These are phyloP conservation scores for Ogataea ganodermae DNA, from an alignment of 805 yeast genomes.

Conservation along the genomic window DNA sequence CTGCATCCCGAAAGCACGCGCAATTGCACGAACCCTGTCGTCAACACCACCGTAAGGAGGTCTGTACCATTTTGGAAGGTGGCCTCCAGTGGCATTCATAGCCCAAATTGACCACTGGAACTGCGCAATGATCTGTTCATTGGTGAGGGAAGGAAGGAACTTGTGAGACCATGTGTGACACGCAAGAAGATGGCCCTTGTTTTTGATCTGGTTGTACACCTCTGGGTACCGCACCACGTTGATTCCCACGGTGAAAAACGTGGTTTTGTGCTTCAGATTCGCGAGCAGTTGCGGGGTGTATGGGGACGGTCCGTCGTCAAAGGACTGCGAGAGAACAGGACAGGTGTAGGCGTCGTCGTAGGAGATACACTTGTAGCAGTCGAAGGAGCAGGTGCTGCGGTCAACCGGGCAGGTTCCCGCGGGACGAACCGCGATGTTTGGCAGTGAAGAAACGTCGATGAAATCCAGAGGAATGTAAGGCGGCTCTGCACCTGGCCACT, in stretches of 20 bases:
- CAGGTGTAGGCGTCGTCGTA: slow-evolving; percentile 79
- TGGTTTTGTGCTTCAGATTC: slow-evolving; percentile 55
- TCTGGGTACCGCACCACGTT: slow-evolving; percentile 80
- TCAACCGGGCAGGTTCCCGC: slow-evolving; percentile 61
- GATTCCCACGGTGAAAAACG: slow-evolving; percentile 85
- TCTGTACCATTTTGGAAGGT: slow-evolving; percentile 88
- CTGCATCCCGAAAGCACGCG: slow-evolving; percentile 83
- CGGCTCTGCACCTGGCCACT: slow-evolving; percentile 88
- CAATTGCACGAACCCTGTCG: slow-evolving; percentile 76
- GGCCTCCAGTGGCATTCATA: slow-evolving; percentile 89
- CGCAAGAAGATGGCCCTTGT: slow-evolving; percentile 76
- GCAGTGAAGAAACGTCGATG: slow-evolving; percentile 57
- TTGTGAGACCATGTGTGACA: slow-evolving; percentile 94
- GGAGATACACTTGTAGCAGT: slow-evolving; percentile 77
- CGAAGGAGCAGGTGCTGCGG: slow-evolving; percentile 73
- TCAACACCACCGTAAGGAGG: slow-evolving; percentile 98
- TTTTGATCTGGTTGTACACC: slow-evolving; percentile 56
- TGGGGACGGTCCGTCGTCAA: slow-evolving; percentile 93
- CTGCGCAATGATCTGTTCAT: slow-evolving; percentile 85
- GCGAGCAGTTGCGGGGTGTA: slow-evolving; percentile 62
- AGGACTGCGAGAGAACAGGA: slow-evolving; percentile 75
- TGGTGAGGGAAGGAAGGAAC: slow-evolving; percentile 73
- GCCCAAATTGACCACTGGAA: slow-evolving; percentile 97
- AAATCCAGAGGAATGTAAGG: slow-evolving; percentile 84
- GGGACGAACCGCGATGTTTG: slow-evolving; percentile 47